phyloP scores from a whole-genome alignment of 805 yeast species.

The Priceomyces castillae region DNA sequence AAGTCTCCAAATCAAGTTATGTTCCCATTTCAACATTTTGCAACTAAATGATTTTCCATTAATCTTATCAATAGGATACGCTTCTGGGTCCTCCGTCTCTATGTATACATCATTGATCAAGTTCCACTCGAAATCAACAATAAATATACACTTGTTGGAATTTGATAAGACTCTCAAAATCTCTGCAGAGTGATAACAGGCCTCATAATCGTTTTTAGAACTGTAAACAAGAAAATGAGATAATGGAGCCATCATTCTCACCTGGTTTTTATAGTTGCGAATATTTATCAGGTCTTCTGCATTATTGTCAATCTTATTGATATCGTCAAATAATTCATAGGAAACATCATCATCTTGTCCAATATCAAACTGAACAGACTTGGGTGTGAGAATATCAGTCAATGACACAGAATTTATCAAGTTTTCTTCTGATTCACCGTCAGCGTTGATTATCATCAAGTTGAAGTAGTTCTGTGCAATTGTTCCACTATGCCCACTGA shows the following conservation, averaged over 20 bases:
- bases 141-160: slow-evolving; percentile 14
- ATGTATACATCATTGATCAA: slow-evolving; percentile 1
- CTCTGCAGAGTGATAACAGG: slow-evolving; percentile 19
- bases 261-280: slow-evolving; percentile 30
- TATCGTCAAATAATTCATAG: slow-evolving; percentile 7
- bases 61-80: not conserved
- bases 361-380: slow-evolving; percentile 13
- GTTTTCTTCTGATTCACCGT: not conserved
- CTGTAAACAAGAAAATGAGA: slow-evolving; percentile 33
- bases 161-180: slow-evolving; percentile 8
- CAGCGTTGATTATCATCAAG: slow-evolving; percentile 14
- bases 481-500: not conserved
- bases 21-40: slow-evolving; percentile 29
- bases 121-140: slow-evolving; percentile 16
- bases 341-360: slow-evolving; percentile 10
- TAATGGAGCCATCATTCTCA: slow-evolving; percentile 30
- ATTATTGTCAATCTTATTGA: slow-evolving; percentile 7
- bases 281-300: slow-evolving; percentile 18
- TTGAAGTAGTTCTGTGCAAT: slow-evolving; percentile 7
- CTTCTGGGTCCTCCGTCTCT: not conserved
- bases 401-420: slow-evolving; percentile 8
- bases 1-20: slow-evolving; percentile 32
- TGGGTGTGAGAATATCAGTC: slow-evolving; percentile 13
- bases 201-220: slow-evolving; percentile 14
- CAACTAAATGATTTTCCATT: slow-evolving; percentile 8